Conservation (phyloP, 2,329 filamentous ascomycete species). For the Chrysosphaeria jannelii region DNA sequence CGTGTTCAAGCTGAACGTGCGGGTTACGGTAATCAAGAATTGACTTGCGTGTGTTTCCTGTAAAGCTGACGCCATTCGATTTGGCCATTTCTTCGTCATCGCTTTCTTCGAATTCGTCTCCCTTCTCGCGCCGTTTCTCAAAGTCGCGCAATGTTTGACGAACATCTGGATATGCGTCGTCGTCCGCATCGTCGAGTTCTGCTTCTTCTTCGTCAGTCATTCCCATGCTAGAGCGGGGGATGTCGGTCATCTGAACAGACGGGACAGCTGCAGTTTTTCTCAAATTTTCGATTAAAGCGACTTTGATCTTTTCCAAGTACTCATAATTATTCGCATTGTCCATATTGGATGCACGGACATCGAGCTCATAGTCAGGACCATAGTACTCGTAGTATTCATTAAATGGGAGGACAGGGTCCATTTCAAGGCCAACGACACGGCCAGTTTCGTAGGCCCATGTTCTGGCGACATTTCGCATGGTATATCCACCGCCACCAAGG, state of each 20-base stretch:
- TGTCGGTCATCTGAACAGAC: constrained; percentile 71
- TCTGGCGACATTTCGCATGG: constrained; percentile 83
- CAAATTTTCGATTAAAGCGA: constrained; percentile 59
- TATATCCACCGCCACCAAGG: constrained; percentile 85
- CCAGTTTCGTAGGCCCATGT: constrained; percentile 96
- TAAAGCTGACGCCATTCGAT: constrained; percentile 31
- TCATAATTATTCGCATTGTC: constrained; percentile 71
- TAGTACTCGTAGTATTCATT: constrained; percentile 98
- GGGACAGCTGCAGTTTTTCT: constrained; percentile 63
- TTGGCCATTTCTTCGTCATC: constrained; percentile 61
- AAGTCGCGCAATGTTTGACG: constrained; percentile 56
- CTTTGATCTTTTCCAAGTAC: constrained; percentile 57
- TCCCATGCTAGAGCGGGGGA: constrained; percentile 28
- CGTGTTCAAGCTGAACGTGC: constrained; percentile 12
- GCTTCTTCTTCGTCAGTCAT: constrained; percentile 37
- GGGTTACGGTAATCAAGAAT: constrained; percentile 21
- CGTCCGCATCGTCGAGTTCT: constrained; percentile 39
- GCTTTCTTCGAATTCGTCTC: constrained; percentile 62
- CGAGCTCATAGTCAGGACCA: constrained; percentile 65
- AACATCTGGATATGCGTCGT: constrained; percentile 60
- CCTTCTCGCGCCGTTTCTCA: constrained; percentile 47
- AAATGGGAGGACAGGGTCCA: constrained; percentile 62
- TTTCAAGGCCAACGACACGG: constrained; percentile 52
- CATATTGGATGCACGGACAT: constrained; percentile 66
- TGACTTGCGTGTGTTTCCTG: constrained; percentile 15